These are phyloP conservation scores for Trametes elegans DNA, from an alignment of 768 basidiomycete species.

Conservation along the genomic window DNA sequence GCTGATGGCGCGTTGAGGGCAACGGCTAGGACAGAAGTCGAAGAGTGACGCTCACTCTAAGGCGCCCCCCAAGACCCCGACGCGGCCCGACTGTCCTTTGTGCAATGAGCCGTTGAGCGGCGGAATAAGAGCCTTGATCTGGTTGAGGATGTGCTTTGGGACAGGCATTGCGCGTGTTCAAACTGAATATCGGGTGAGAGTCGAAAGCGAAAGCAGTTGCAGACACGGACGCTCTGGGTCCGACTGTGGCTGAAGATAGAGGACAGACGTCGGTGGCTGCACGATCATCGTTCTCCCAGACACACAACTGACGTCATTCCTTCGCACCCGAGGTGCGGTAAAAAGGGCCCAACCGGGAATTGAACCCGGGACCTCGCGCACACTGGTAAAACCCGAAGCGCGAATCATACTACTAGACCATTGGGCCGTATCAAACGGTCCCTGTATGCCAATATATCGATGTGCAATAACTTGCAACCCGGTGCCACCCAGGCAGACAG, in stretches of 20 bases:
- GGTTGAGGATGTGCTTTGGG: constrained; percentile 57
- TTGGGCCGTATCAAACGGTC: background rate
- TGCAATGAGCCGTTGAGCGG: constrained; percentile 86
- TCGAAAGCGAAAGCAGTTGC: background rate
- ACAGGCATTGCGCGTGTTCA: constrained; percentile 49
- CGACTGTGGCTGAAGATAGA: background rate
- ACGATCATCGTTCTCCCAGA: background rate
- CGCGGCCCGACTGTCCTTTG: constrained; percentile 96
- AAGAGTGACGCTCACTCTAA: constrained; percentile 65
- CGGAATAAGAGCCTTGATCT: constrained; percentile 83
- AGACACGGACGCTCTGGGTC: background rate
- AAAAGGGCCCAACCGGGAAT: constrained; percentile 15
- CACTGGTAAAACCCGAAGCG: background rate
- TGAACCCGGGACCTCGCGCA: constrained; percentile 15
- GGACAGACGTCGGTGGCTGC: background rate
- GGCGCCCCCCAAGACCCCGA: constrained; percentile 93
- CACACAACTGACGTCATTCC: constrained; percentile 1
- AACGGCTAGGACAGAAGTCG: background rate
- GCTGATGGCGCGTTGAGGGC: constrained; percentile 38
- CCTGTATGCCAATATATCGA: background rate
- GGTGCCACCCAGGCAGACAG: background rate
- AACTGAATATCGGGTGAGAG: background rate
- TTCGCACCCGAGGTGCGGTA: background rate
- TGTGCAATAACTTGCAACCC: too few species aligned
- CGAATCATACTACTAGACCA: constrained; percentile 15